Conservation (phyloP, 306 rosid species). For the Casuarina glauca region DNA sequence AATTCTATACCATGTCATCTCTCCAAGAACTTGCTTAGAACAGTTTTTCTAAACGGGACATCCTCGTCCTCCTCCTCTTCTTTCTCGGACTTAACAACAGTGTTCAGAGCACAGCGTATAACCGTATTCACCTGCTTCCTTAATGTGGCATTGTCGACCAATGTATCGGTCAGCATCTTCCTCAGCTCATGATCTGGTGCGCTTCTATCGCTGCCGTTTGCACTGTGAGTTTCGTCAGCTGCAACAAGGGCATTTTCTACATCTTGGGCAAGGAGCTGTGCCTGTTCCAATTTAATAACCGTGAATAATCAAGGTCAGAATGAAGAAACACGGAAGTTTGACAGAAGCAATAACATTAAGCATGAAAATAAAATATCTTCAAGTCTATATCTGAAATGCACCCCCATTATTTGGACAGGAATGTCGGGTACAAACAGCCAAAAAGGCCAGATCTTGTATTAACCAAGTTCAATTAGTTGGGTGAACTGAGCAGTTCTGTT, state of each 20-base stretch:
- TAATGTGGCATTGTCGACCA: constrained; percentile 81
- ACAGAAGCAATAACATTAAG: background rate
- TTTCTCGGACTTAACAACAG: constrained; percentile 41
- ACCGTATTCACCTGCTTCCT: constrained; percentile 80
- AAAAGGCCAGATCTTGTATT: no score
- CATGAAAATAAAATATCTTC: background rate
- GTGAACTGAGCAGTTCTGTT: no score
- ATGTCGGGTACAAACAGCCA: no score
- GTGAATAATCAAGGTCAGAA: constrained; percentile 17
- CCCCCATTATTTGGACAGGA: no score
- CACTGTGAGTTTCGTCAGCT: constrained; percentile 32
- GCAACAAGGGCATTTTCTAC: constrained; percentile 48
- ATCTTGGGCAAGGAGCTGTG: constrained; percentile 85
- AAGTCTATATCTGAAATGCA: background rate
- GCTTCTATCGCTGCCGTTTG: constrained; percentile 27
- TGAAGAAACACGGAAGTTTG: background rate
- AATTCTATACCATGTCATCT: constrained; percentile 29
- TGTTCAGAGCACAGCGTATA: constrained; percentile 65
- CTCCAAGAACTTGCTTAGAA: constrained; percentile 68
- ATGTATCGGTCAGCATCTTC: constrained; percentile 61
- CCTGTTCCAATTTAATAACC: constrained; percentile 53
- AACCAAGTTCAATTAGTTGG: no score
- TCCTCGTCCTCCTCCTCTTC: constrained; percentile 51
- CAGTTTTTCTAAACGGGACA: constrained; percentile 50
- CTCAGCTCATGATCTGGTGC: constrained; percentile 56